These are phyloP conservation scores for Cytidiella melzeri DNA, from an alignment of 768 basidiomycete species.

Conservation along the genomic window DNA sequence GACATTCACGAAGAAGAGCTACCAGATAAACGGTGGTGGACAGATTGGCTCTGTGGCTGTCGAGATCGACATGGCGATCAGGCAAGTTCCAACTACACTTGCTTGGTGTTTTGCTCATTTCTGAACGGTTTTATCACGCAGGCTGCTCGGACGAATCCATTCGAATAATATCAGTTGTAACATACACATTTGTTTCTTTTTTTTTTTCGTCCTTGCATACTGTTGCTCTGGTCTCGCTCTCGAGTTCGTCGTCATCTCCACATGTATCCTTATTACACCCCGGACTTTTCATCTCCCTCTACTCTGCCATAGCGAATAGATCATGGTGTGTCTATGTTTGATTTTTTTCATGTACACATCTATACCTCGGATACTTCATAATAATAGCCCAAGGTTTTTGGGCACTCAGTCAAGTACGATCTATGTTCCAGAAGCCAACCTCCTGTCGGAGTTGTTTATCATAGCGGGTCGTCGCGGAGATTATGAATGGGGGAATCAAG, in stretches of 20 bases:
- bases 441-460: too few species aligned
- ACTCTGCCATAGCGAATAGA: too few species aligned
- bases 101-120: background rate
- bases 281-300: too few species aligned
- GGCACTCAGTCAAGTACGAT: too few species aligned
- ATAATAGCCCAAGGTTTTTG: too few species aligned
- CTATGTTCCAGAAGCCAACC: too few species aligned
- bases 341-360: too few species aligned
- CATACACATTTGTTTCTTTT: background rate
- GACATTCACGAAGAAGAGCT: conserved; percentile 26
- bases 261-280: background rate
- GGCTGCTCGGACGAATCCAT: conserved; percentile 72
- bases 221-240: background rate
- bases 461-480: too few species aligned
- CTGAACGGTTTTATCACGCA: conserved; percentile 21
- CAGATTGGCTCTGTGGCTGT: conserved; percentile 81
- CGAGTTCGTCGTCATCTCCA: background rate
- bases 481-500: too few species aligned
- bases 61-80: conserved; percentile 69
- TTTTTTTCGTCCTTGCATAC: background rate
- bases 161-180: too few species aligned
- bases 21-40: conserved; percentile 62
- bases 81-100: conserved; percentile 32
- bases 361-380: too few species aligned
- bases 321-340: too few species aligned